Evolutionary conservation across 805 yeast species (phyloP).

Genomic region (Zygosaccharomyces siamensis): DNA sequence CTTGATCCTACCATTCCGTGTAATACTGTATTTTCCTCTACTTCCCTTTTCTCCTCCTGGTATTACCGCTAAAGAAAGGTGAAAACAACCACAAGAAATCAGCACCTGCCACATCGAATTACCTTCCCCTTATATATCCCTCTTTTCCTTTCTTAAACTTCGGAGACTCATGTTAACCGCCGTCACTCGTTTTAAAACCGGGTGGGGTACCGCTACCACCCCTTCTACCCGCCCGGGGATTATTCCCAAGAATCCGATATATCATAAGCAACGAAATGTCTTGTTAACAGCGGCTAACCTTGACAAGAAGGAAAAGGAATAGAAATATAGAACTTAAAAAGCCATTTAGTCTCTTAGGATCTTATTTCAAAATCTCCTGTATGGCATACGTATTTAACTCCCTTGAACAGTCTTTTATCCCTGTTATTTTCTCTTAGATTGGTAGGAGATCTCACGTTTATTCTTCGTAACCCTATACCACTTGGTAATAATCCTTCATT

Average conservation of each 20-base stretch:
- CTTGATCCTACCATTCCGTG: conserved; percentile 31
- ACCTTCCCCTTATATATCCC: conserved; percentile 2
- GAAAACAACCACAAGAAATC: not conserved
- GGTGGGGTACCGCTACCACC: conserved; percentile 3
- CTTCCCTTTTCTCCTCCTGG: not conserved
- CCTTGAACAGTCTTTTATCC: conserved; percentile 75
- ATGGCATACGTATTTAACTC: conserved; percentile 74
- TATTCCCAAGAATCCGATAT: conserved; percentile 1
- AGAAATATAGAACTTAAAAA: too few relatives aligned
- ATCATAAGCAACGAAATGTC: not conserved
- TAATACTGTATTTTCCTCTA: not conserved
- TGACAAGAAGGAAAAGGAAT: too few relatives aligned
- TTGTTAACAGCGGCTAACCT: not conserved
- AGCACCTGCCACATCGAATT: not conserved
- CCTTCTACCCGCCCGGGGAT: conserved; percentile 7
- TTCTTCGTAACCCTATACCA: conserved; percentile 62
- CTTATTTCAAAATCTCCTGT: conserved; percentile 41
- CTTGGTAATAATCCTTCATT: conserved; percentile 71
- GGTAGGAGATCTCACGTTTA: conserved; percentile 57
- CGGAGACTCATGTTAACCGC: conserved; percentile 7
- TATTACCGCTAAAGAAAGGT: too few relatives aligned
- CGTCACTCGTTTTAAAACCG: conserved; percentile 2
- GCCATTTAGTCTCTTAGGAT: not conserved
- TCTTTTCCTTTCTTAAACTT: not conserved
- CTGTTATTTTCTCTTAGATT: conserved; percentile 35